Base-by-base conservation (phyloP, 371 early-diverging fungal genomes). In the Dinochytrium kinnereticum region DNA sequence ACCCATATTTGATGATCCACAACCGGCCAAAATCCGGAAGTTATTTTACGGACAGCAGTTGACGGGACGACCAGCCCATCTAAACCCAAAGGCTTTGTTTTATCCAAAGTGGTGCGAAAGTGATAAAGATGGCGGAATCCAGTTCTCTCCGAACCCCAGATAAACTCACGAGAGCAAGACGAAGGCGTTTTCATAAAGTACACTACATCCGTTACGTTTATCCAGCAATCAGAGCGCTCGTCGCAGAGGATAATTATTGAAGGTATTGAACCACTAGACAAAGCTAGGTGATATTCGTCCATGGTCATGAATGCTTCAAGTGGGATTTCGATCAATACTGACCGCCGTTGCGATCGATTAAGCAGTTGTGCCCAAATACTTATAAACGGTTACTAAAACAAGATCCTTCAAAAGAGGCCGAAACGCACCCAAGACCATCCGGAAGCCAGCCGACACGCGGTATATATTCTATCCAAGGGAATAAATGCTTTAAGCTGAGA, bases 391-490 rank as follows among this genome's bases (percentile, higher is more conserved):
- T 33, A 59, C 24, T 31, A 33, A 19, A 24, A 17, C 55, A 30
- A 5, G 17, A 39, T 44, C 2, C 40, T 51, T 38, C 26, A 51
- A 28, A 50, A 66, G 21, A 51, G 34, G 21, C 49, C 55, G 39
- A n/a, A 39, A 30, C 55, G 67, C 79, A 90, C 89, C 88, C 86
- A 59, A 87, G 57, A 2, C 87, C 89, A 67, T 86, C 84, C 0
- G 91, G 88, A 28, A 89, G 50, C 94, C 94, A 94, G 0, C 91
- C 93, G 76, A 90, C 87, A 28, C 94, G 84, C 13, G 89, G 89
- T 50, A 92, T 88, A 71, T 94, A 94, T 76, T 93, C 93, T 37
- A 84, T 68, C 93, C 94, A 93, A 10, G 93, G 91, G 61, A 89
- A 92, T 51, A 82, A 40, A 24, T 75, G 65, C 59, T 82, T 76